phyloP scores from a whole-genome alignment of 352 stramenopile genomes.

The Globisporangium nunn region DNA sequence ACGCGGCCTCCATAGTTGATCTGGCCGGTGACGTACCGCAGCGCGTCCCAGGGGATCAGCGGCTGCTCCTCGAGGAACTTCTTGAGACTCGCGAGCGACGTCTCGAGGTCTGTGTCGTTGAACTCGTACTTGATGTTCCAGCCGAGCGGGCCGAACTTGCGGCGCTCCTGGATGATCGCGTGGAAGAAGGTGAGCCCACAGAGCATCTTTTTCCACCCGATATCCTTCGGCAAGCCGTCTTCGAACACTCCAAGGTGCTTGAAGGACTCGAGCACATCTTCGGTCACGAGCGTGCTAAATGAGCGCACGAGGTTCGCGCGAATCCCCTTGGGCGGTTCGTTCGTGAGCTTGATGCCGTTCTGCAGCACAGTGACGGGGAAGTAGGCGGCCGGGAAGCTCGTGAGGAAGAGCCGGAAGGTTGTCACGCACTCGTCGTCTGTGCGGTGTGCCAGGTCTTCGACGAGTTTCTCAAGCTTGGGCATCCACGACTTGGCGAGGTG shows the following conservation, averaged over 20 bases:
- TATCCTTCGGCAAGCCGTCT: constrained; percentile 46
- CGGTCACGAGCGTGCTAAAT: constrained; percentile 82
- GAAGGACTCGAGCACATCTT: constrained; percentile 64
- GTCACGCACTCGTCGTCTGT: constrained; percentile 38
- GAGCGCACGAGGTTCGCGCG: constrained; percentile 85
- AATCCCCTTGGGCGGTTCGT: constrained; percentile 90
- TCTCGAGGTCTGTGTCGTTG: constrained; percentile 94
- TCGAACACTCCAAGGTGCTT: constrained; percentile 46
- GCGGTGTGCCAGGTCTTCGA: constrained; percentile 74
- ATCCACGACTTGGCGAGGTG: constrained; percentile 94
- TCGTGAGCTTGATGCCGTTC: constrained; percentile 92
- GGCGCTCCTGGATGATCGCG: constrained; percentile 90
- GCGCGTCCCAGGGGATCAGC: constrained; percentile 88
- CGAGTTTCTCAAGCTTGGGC: constrained; percentile 88
- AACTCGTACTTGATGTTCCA: constrained; percentile 97
- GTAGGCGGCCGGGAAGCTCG: constrained; percentile 87
- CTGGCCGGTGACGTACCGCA: constrained; percentile 91
- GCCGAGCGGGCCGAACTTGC: constrained; percentile 91
- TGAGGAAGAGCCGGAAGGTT: constrained; percentile 90
- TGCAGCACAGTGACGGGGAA: constrained; percentile 91
- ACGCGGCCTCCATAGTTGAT: constrained; percentile 96
- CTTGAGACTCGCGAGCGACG: constrained; percentile 82
- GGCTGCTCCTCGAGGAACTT: constrained; percentile 91
- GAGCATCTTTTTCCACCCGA: constrained; percentile 88
- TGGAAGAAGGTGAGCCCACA: constrained; percentile 91